Evolutionary conservation across 2,329 filamentous ascomycete genomes (phyloP), one percentile per base, ranked within the genome.

Genomic region (Xylaria multiplex): DNA sequence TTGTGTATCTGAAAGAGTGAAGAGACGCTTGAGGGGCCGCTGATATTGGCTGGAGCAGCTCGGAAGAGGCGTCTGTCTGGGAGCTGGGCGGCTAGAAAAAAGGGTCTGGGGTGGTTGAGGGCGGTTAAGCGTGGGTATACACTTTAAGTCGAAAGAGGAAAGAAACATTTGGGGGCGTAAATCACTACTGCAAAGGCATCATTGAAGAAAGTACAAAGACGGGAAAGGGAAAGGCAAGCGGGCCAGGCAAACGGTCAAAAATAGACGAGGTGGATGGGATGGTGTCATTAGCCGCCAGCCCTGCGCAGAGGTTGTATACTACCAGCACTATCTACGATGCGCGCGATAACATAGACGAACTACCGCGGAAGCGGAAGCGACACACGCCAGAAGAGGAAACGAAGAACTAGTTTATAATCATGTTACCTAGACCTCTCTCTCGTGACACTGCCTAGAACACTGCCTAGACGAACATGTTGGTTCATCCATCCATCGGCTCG

Each of bases 31-130:
- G 76, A 81, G 71, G 77, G 79, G 77, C 77, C 76, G 76, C 78
- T 79, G 80, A 83, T 81, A 86, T 86, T 87, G 85, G 85, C 80
- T 81, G 76, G 73, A 71, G 69, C 48, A 73, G 73, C 73, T 77
- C 73, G 77, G 75, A 74, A 80, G 78, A 70, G 80, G 82, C 81
- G 81, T 81, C 77, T 83, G 81, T 84, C 78, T 83, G 79, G 78
- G 77, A 78, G 77, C 74, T 73, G 79, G 81, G 82, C 81, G 81
- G 81, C 77, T 83, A 84, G 73, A 72, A 70, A 70, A 72, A 59
- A 63, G 50, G 55, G 54, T 57, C 65, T 24, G 59, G 68, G 57
- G 65, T 67, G 65, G 59, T 59, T 37, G 60, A 69, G 68, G 70
- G 67, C 66, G 66, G 68, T 62, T 70, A 70, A 58, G 42, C 54